These are phyloP conservation scores for Flaveria ramosissima DNA, from an alignment of 129 eudicot species.

Conservation along the genomic window DNA sequence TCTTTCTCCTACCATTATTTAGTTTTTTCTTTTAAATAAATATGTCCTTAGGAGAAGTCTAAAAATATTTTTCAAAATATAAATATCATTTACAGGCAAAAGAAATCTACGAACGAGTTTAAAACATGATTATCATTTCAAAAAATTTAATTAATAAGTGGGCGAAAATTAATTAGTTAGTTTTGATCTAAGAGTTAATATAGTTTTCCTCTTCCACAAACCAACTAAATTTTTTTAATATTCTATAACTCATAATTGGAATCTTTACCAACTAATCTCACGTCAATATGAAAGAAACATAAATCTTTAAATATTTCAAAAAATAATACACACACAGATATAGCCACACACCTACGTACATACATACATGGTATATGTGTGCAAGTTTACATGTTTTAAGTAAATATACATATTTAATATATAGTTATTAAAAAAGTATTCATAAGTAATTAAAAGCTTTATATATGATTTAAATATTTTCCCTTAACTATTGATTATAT, in stretches of 20 bases:
- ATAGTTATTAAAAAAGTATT: not conserved
- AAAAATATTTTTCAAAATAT: not conserved
- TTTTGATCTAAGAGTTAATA: not conserved
- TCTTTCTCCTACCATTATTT: not conserved
- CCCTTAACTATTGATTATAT: not conserved
- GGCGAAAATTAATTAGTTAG: not conserved
- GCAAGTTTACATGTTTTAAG: too few relatives aligned
- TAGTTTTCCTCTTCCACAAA: not conserved
- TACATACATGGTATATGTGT: too few relatives aligned
- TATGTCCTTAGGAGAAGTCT: not conserved
- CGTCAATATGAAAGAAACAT: constrained; percentile 5
- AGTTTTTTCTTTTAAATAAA: not conserved
- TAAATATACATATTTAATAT: too few relatives aligned
- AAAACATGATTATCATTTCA: too few relatives aligned
- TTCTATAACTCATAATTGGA: not conserved
- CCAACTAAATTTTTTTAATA: too few relatives aligned
- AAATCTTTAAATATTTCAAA: not conserved
- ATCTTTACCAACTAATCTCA: not conserved
- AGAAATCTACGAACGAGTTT: too few relatives aligned
- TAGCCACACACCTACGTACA: not conserved
- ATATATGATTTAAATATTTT: not conserved
- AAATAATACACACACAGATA: not conserved
- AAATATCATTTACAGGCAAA: not conserved
- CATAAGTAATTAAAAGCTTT: not conserved
- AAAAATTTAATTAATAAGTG: not conserved